Conservation (phyloP, 2,329 filamentous ascomycete species). For the Colletotrichum zoysiae region DNA sequence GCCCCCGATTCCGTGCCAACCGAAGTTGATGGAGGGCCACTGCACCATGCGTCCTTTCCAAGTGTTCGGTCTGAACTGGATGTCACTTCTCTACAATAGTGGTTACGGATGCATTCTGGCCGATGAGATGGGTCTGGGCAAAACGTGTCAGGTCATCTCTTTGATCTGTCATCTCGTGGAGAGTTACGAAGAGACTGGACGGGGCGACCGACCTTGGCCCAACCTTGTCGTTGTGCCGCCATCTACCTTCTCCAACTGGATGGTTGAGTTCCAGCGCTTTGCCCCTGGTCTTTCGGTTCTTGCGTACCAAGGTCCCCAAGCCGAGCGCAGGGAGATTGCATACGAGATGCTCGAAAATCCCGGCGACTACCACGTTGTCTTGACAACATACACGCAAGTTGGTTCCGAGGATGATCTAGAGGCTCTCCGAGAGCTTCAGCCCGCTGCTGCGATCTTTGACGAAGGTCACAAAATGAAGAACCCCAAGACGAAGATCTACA, state of each 20-base stretch:
- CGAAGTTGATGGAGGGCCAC: constrained; percentile 80
- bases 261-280: constrained; percentile 89
- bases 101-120: constrained; percentile 90
- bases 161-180: constrained; percentile 88
- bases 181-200: constrained; percentile 58
- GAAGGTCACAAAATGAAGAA: constrained; percentile 97
- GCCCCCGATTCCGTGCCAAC: constrained; percentile 71
- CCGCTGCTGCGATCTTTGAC: constrained; percentile 81
- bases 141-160: constrained; percentile 96
- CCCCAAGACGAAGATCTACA: constrained; percentile 83
- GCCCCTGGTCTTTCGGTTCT: constrained; percentile 82
- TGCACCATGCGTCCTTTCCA: constrained; percentile 93
- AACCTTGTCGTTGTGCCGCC: constrained; percentile 91
- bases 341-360: constrained; percentile 74
- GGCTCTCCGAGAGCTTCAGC: constrained; percentile 61
- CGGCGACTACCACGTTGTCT: constrained; percentile 72
- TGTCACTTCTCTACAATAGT: constrained; percentile 84
- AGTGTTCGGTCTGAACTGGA: constrained; percentile 94
- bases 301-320: constrained; percentile 76
- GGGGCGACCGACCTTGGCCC: constrained; percentile 68
- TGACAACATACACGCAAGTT: constrained; percentile 72
- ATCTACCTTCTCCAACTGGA: constrained; percentile 96
- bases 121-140: constrained; percentile 97
- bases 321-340: constrained; percentile 76
- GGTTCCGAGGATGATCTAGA: constrained; percentile 63